Base-by-base conservation (phyloP, 352 stramenopile genomes). In the Hyaloperonospora brassicae region DNA sequence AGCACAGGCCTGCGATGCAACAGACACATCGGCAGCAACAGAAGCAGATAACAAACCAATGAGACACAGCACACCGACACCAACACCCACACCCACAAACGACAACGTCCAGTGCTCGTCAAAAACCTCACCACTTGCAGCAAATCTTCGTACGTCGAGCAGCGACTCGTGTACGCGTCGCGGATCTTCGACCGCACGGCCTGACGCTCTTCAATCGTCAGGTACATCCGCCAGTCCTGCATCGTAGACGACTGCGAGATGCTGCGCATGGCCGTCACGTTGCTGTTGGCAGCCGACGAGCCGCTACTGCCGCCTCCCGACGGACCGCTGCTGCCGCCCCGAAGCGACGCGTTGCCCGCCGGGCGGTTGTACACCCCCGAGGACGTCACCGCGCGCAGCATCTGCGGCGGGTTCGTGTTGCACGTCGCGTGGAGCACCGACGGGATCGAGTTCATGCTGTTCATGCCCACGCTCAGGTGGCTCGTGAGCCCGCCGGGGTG, bases 201-300 rank as follows among this genome's bases (percentile, higher is more conserved):
- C 66, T 92, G 82, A 38, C 85, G 82, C 62, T 95, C 85, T 62
- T 95, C 85, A 58, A 95, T 91, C n/a, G 82, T 95, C 52, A 95
- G 58, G 54, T 90, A 93, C 82, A 89, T 92, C 42, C 85, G 72
- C 85, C 85, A 95, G 61, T 95, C 83, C 62, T 89, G 79, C 80
- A 90, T 90, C 22, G 64, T 80, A 2, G 68, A 66, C 10, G 72
- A 80, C 67, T 86, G 71, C 24, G 73, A 85, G 6, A 85, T 62
- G 43, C 76, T 87, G 31, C 75, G 66, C 14, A 77, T 81, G 17
- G 69, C 55, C 36, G 53, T 72, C 30, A 65, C 41, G 22, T 65
- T 61, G 30, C 52, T 51, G 31, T 51, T 66, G 12, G 52, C 58
- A 12, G 43, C 40, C 4, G 50, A 35, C n/a, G 51, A 46, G 34